Evolutionary conservation across 2,329 filamentous ascomycete genomes (phyloP), one percentile per base, ranked within the genome.

Genomic region (Periconia sp.): DNA sequence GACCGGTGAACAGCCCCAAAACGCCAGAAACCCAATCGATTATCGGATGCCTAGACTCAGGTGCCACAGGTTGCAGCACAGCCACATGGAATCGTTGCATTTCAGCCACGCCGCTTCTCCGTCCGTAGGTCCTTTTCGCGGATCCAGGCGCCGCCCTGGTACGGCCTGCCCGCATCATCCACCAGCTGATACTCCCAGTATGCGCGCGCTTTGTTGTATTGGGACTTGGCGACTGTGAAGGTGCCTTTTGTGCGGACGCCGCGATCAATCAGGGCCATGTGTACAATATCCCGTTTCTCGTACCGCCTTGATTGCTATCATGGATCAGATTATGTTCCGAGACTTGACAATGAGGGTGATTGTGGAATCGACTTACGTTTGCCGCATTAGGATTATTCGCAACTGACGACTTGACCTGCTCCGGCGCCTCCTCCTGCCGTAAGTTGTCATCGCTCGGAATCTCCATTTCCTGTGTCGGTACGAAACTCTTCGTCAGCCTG

Each of bases 151-250:
- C 63, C 57, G 22, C 52, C 50, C 12, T 46, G 55, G 51, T 63
- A 54, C 26, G 46, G 42, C 22, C 33, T 32, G 28, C 33, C 44
- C 8, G 53, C 46, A 9, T 17, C 15, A 15, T 59, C 54, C 5
- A 38, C 25, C 13, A 68, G 53, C 46, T 64, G 61, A 40, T 69
- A 69, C 30, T 68, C 61, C 13, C 43, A 50, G 36, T 48, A 66
- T 3, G 41, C 48, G n/a, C 36, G 44, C 3, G 28, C 35, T 7
- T 15, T 10, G 32, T 60, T 53, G 31, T 43, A 42, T 1, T 46
- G 47, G 11, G 13, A 24, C 16, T 43, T 39, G 30, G 43, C 33
- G n/a, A 68, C 40, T 11, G 31, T 54, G 29, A 54, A 68, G 29
- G 35, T 49, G 17, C 56, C 59, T 35, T 61, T 68, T 18, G 35